Base-by-base conservation (phyloP, 164 flowering plant species). In the Kalanchoe fedtschenkoi region DNA sequence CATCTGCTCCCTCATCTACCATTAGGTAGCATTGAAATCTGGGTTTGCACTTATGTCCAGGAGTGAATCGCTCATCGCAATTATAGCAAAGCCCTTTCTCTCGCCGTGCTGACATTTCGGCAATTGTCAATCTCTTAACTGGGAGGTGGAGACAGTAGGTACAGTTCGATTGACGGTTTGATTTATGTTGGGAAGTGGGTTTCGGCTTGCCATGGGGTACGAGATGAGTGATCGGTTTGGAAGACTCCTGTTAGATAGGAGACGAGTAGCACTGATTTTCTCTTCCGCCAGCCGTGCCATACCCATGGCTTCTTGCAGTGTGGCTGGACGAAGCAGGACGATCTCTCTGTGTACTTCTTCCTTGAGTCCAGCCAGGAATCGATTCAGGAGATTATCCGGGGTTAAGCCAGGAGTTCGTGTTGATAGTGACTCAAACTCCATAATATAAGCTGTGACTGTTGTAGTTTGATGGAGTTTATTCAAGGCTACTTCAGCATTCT, bases 41-140 rank as follows among this genome's bases (percentile, higher is more conserved):
- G 1, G 39, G 10, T 3, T 8, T 3, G 39, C 39, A 37, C 1
- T 8, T 3, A 14, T 37, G 39, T 4, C 39, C 39, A 1, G 39
- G 39, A 7, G 39, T 8, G 10, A 37, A 37, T 14, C 39, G 5
- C 10, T 37, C 77, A 88, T 91, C 15, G 87, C 96, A 1, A 8
- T 37, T 37, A 8, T 37, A 37, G 10, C 39, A 37, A 14, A 37
- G 39, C 11, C 39, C 39, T 37, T 37, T 37, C 11, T 37, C 39
- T 37, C 10, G 5, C 10, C 39, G 7, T 1, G 39, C 39, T 1
- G 39, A 4, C 39, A 37, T 37, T 8, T 37, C 10, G 11, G 39
- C 39, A 1, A 37, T 8, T 8, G 39, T 37, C 10, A 37, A 14
- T 37, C 11, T 37, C 10, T 8, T 37, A 3, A 37, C 1, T 9